Evolutionary conservation across 225 moss, liverwort and hornwort genomes (phyloP).

Genomic region (Physcomitrium patens): DNA sequence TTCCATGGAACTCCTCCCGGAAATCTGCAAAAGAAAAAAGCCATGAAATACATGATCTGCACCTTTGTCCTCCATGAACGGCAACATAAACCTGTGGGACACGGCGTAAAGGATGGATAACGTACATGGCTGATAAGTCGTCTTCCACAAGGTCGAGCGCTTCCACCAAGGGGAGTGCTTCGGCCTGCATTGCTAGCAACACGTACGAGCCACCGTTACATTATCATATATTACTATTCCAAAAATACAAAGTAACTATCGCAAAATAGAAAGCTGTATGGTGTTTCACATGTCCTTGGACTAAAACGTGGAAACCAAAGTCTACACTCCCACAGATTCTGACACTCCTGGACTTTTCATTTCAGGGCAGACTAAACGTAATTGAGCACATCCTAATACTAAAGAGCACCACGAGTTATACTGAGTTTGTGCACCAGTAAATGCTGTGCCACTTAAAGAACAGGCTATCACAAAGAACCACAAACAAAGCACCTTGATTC

Average conservation of each 20-base stretch:
- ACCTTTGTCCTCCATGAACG: not conserved
- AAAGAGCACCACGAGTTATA: too few species aligned
- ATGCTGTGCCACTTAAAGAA: slow-evolving; percentile 10
- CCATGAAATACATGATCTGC: not conserved
- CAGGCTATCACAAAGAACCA: not conserved
- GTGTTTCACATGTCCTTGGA: not conserved
- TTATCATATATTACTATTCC: not conserved
- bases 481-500: not conserved
- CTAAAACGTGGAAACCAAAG: slow-evolving; percentile 2
- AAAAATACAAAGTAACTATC: not conserved
- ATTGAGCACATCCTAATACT: too few species aligned
- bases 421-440: not conserved
- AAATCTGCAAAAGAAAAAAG: slow-evolving; percentile 55
- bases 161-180: slow-evolving; percentile 58
- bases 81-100: not conserved
- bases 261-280: not conserved
- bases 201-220: slow-evolving; percentile 8
- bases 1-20: slow-evolving; percentile 75
- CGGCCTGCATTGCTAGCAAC: slow-evolving; percentile 67
- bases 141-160: slow-evolving; percentile 55
- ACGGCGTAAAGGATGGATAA: not conserved
- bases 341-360: not conserved
- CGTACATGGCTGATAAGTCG: slow-evolving; percentile 39
- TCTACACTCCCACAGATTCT: slow-evolving; percentile 7
- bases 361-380: too few species aligned